phyloP scores from a whole-genome alignment of 495 filamentous ascomycete species.

The Neurospora sp. region DNA sequence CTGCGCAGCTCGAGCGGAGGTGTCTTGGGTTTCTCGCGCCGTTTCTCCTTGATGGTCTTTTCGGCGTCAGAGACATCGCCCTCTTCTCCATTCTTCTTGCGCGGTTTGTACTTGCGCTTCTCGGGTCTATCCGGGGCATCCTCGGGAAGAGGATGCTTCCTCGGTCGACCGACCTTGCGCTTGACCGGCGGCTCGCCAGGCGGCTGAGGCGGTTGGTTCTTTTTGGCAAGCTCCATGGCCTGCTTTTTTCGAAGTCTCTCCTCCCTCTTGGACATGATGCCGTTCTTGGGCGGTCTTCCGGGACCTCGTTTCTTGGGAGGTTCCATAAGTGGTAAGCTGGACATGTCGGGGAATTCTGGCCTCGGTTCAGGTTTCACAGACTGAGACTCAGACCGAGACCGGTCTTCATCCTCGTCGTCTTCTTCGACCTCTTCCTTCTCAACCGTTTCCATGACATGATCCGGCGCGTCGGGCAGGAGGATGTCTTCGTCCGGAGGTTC shows the following conservation, averaged over 20 bases:
- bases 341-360: constrained; percentile 19
- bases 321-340: neutral
- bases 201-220: constrained; percentile 32
- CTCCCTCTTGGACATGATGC: constrained; percentile 84
- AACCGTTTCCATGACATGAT: constrained; percentile 21
- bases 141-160: constrained; percentile 45
- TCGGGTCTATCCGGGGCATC: constrained; percentile 49
- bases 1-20: constrained; percentile 51
- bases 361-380: constrained; percentile 24
- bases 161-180: constrained; percentile 50
- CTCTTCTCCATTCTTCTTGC: constrained; percentile 50
- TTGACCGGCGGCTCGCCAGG: constrained; percentile 38
- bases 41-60: constrained; percentile 44
- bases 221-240: constrained; percentile 38
- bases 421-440: constrained; percentile 24
- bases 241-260: constrained; percentile 56
- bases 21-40: constrained; percentile 51
- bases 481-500: constrained; percentile 16
- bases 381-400: neutral
- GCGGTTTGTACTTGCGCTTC: constrained; percentile 71
- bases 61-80: constrained; percentile 37
- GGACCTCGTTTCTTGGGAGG: constrained; percentile 68
- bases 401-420: constrained; percentile 27
- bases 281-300: constrained; percentile 82
- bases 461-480: constrained; percentile 26